A percentile compares a stretch with the other conserved stretches of the same genome.
Evolutionary conservation across 345 rosid genomes (phyloP).

Genomic region (Eucalyptus paniculata): DNA sequence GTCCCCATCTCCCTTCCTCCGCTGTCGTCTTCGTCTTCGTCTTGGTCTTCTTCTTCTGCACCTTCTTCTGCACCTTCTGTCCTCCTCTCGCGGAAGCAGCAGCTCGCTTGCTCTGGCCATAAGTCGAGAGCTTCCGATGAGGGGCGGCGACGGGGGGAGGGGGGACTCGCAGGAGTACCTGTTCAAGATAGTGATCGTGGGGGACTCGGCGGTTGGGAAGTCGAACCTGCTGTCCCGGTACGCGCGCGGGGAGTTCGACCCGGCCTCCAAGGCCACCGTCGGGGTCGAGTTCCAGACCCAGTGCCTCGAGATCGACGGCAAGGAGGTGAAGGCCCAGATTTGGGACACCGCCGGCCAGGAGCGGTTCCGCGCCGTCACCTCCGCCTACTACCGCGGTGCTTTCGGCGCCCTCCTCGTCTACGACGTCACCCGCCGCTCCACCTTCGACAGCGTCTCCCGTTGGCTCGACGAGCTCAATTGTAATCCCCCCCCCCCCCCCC

Average conservation of each 20-base stretch:
- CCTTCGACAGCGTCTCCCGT: conserved; percentile 1
- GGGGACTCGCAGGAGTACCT: background rate
- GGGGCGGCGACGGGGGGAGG: background rate
- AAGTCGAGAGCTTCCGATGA: background rate
- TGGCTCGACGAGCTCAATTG: conserved; percentile 4
- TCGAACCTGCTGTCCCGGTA: conserved; percentile 23
- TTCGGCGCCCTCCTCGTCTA: background rate
- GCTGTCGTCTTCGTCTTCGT: background rate
- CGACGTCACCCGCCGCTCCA: conserved; percentile 1
- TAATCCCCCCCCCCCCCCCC: background rate
- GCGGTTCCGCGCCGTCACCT: conserved; percentile 5
- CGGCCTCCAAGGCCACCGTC: conserved; percentile 24
- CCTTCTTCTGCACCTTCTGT: background rate
- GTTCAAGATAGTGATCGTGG: conserved; percentile 24
- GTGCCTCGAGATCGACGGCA: background rate
- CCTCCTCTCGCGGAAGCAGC: background rate
- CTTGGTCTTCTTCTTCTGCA: background rate
- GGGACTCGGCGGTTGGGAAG: conserved; percentile 31
- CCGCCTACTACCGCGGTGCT: conserved; percentile 3
- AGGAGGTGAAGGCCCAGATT: conserved; percentile 5
- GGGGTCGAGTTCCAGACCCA: conserved; percentile 29
- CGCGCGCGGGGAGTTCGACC: conserved; percentile 21
- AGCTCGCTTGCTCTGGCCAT: background rate
- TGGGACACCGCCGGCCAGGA: conserved; percentile 32
- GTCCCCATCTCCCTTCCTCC: background rate